phyloP scores from a whole-genome alignment of 495 filamentous ascomycete genomes.

The Aspergillus steynii region DNA sequence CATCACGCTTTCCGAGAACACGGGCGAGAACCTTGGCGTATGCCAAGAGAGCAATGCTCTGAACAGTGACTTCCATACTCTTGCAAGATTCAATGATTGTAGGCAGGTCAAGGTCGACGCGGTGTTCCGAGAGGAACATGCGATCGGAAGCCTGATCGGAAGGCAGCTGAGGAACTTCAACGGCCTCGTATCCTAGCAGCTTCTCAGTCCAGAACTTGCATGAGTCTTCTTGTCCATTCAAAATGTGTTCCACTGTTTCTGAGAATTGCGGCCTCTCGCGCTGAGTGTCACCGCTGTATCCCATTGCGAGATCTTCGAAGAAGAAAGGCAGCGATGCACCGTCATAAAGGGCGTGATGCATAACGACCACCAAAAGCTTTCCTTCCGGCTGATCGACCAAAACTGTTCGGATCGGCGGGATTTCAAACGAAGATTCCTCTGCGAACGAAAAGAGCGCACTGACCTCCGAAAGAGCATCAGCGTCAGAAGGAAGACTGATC shows the following conservation, averaged over 20 bases:
- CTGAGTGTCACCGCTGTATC: slow-evolving; percentile 29
- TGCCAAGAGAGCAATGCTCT: slow-evolving; percentile 71
- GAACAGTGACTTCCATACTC: slow-evolving; percentile 68
- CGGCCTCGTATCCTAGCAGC: slow-evolving; percentile 27
- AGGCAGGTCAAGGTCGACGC: slow-evolving; percentile 34
- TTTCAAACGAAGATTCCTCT: slow-evolving; percentile 19
- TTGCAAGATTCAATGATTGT: slow-evolving; percentile 49
- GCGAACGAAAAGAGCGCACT: slow-evolving; percentile 14
- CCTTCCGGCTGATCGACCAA: slow-evolving; percentile 22
- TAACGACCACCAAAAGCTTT: slow-evolving; percentile 34
- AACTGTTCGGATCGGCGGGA: slow-evolving; percentile 22
- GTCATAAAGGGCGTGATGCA: slow-evolving; percentile 89
- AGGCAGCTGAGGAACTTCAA: slow-evolving; percentile 22
- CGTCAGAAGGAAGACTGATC: slow-evolving; percentile 15
- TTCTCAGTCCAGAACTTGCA: slow-evolving; percentile 44
- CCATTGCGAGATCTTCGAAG: slow-evolving; percentile 54
- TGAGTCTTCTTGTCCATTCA: slow-evolving; percentile 21
- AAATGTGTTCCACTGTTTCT: slow-evolving; percentile 32
- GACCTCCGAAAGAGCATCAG: slow-evolving; percentile 16
- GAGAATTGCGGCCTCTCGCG: slow-evolving; percentile 25
- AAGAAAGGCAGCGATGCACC: slow-evolving; percentile 74
- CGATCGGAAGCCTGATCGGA: slow-evolving; percentile 17
- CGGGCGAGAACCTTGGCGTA: slow-evolving; percentile 63
- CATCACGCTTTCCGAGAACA: slow-evolving; percentile 63
- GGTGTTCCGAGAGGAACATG: slow-evolving; percentile 30